Evolutionary conservation across 768 basidiomycete genomes (phyloP).

Genomic region (Mycena latifolia): DNA sequence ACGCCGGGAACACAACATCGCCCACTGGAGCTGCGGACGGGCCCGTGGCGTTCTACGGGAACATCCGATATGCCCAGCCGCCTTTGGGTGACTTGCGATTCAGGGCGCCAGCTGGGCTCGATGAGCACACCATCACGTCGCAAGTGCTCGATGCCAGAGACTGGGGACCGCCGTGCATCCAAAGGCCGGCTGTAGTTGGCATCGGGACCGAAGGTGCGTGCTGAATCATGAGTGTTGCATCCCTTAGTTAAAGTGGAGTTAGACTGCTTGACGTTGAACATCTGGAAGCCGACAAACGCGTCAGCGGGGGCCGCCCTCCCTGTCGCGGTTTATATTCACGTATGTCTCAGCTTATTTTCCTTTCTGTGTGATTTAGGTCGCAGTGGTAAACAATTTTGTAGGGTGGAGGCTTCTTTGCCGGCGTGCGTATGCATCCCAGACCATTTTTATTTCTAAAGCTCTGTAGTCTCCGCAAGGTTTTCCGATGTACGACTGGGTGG

Average conservation of each 20-base stretch:
- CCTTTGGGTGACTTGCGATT: conserved; percentile 56
- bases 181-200: conserved; percentile 58
- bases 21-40: conserved; percentile 49
- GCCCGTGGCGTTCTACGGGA: conserved; percentile 57
- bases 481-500: conserved; percentile 62
- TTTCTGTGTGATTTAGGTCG: neutral
- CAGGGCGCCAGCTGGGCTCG: conserved; percentile 50
- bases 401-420: conserved; percentile 57
- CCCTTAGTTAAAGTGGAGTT: too few relatives aligned
- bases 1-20: conserved; percentile 55
- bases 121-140: conserved; percentile 43
- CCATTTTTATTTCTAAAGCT: too few relatives aligned
- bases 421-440: too few relatives aligned
- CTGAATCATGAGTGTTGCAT: neutral
- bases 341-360: conserved; percentile 36
- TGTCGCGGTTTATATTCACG: conserved; percentile 59
- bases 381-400: conserved; percentile 22
- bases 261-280: conserved; percentile 57
- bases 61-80: conserved; percentile 56
- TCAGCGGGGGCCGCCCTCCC: conserved; percentile 51
- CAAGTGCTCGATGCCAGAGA: conserved; percentile 55
- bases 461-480: conserved; percentile 62
- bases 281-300: conserved; percentile 56
- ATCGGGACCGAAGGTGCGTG: conserved; percentile 57
- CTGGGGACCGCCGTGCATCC: conserved; percentile 61